Evolutionary conservation across 768 basidiomycete genomes (phyloP).

Genomic region (Boletus rubroflammeus): DNA sequence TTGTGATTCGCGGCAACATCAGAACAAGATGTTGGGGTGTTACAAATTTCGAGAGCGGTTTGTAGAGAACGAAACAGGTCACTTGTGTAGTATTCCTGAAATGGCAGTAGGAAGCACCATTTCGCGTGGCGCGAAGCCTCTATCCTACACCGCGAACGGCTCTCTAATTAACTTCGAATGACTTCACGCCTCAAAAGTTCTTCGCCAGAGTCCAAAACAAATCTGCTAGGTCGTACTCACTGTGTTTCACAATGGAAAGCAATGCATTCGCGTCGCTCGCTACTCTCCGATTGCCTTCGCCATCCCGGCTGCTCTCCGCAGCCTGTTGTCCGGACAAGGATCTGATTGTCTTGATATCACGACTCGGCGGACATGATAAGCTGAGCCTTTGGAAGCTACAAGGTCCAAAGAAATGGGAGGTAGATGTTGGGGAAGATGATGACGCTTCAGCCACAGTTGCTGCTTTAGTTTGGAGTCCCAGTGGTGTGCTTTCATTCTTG

Average conservation of each 20-base stretch:
- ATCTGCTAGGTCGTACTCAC: background rate
- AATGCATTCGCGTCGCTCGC: slow-evolving; percentile 56
- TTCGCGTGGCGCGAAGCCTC: slow-evolving; percentile 28
- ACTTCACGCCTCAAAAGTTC: slow-evolving; percentile 10
- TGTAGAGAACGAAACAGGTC: background rate
- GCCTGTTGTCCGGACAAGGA: slow-evolving; percentile 88
- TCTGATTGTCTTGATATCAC: slow-evolving; percentile 62
- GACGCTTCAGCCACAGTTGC: slow-evolving; percentile 47
- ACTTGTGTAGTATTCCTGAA: slow-evolving; percentile 2
- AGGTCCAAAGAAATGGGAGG: slow-evolving; percentile 79
- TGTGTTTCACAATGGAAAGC: slow-evolving; percentile 33
- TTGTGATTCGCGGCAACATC: background rate
- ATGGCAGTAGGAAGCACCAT: slow-evolving; percentile 22
- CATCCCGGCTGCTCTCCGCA: slow-evolving; percentile 54
- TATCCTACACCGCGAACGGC: slow-evolving; percentile 17
- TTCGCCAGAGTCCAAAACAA: slow-evolving; percentile 5
- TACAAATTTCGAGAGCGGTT: background rate
- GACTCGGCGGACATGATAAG: slow-evolving; percentile 63
- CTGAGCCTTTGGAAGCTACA: slow-evolving; percentile 79
- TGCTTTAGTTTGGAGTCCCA: slow-evolving; percentile 77
- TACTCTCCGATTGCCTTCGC: slow-evolving; percentile 50
- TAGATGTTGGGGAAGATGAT: slow-evolving; percentile 53
- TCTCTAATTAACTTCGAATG: slow-evolving; percentile 20
- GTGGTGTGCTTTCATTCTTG: slow-evolving; percentile 45
- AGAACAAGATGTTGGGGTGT: background rate